Evolutionary conservation across 2,329 filamentous ascomycete genomes (phyloP).

Genomic region (Whalleya microplaca): DNA sequence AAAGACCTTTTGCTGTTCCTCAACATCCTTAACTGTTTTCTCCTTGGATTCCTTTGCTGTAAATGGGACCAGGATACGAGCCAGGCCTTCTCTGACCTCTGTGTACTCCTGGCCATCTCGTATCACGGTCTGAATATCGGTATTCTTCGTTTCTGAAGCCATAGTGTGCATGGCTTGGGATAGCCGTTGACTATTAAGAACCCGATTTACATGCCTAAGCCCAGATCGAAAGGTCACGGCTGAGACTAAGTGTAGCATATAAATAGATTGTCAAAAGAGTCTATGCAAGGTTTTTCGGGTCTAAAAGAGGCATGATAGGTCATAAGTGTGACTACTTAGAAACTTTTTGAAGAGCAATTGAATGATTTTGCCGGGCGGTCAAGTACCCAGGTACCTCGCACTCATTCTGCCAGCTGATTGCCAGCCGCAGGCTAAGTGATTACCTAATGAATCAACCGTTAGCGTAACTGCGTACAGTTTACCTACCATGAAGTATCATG

Average conservation of each 20-base stretch:
- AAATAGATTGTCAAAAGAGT: neutral
- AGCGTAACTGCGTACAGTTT: too few relatives aligned
- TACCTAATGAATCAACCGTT: too few relatives aligned
- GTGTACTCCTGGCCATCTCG: conserved; percentile 54
- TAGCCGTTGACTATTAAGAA: conserved; percentile 6
- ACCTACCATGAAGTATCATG: too few relatives aligned
- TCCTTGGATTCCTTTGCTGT: conserved; percentile 39
- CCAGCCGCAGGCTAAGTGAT: too few relatives aligned
- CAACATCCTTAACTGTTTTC: conserved; percentile 48
- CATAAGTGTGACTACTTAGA: neutral
- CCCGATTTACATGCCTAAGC: conserved; percentile 28
- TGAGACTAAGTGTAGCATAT: conserved; percentile 11
- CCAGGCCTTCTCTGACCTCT: conserved; percentile 59
- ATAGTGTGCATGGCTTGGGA: conserved; percentile 32
- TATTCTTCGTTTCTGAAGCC: conserved; percentile 26
- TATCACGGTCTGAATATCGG: conserved; percentile 39
- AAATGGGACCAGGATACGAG: conserved; percentile 59
- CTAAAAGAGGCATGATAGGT: too few relatives aligned
- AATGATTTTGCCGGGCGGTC: conserved; percentile 16
- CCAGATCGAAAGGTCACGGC: conserved; percentile 2
- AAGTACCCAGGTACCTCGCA: neutral
- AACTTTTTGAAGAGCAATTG: neutral
- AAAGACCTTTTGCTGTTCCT: conserved; percentile 79
- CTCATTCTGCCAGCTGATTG: neutral
- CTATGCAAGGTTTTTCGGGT: neutral